Evolutionary conservation across 208 protist genomes (phyloP).

Genomic region (Trypanosoma mega): DNA sequence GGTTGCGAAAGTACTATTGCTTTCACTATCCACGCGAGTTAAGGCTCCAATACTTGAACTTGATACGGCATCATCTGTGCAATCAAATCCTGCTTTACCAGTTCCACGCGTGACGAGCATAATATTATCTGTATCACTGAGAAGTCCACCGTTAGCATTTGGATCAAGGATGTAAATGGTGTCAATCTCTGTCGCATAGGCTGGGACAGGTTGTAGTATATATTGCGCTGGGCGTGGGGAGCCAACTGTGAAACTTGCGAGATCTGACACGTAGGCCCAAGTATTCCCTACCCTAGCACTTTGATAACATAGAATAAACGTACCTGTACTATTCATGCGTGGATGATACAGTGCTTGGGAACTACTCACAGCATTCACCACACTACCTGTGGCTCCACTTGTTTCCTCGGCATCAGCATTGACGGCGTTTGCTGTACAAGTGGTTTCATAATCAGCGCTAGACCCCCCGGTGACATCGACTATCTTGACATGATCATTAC

Average conservation of each 20-base stretch:
- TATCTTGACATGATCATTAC: conserved; percentile 76
- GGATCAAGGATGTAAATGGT: conserved; percentile 46
- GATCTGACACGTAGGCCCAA: conserved; percentile 63
- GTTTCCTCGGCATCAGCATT: conserved; percentile 64
- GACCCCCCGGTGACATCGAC: conserved; percentile 39
- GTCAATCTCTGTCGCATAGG: conserved; percentile 61
- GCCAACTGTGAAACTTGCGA: conserved; percentile 65
- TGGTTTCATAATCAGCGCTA: conserved; percentile 23
- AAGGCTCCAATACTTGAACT: conserved; percentile 47
- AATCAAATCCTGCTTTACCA: conserved; percentile 51
- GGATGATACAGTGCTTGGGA: conserved; percentile 63
- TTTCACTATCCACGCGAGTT: conserved; percentile 31
- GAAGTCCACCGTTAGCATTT: conserved; percentile 11
- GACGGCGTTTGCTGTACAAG: conserved; percentile 47
- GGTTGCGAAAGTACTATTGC: conserved; percentile 39
- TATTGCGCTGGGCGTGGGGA: conserved; percentile 60
- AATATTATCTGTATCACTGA: conserved; percentile 40
- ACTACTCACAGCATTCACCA: conserved; percentile 36
- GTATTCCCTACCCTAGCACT: conserved; percentile 36
- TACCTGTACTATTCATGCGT: conserved; percentile 65
- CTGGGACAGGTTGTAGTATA: conserved; percentile 32
- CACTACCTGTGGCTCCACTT: conserved; percentile 41
- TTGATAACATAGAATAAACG: conserved; percentile 84
- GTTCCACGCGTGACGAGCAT: conserved; percentile 45
- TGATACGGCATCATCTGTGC: conserved; percentile 29